Conservation (phyloP, 2,329 filamentous ascomycete species). For the Daldinia sp. region DNA sequence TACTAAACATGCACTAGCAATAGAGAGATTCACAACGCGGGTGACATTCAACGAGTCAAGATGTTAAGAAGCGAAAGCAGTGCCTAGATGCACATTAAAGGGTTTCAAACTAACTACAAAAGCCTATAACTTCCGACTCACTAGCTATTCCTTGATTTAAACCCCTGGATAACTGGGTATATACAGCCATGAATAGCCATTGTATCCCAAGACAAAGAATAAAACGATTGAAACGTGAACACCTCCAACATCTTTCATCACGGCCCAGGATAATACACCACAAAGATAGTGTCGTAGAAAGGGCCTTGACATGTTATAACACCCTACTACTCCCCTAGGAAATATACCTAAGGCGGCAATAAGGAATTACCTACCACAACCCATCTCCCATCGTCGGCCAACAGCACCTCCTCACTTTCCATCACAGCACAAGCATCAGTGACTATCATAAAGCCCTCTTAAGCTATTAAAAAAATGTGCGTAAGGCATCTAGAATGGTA, state of each 20-base stretch:
- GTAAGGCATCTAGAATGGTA: constrained; percentile 8
- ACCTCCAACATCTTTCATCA: neutral
- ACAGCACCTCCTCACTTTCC: neutral
- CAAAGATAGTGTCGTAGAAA: constrained; percentile 4
- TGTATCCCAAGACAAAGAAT: neutral
- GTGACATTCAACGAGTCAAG: too few species aligned
- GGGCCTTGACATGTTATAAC: neutral
- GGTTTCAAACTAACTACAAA: too few species aligned
- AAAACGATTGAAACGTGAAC: neutral
- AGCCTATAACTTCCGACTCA: too few species aligned
- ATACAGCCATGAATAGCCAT: neutral
- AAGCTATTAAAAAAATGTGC: constrained; percentile 30
- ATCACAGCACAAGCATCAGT: neutral
- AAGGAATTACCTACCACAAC: neutral
- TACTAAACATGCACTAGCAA: too few species aligned
- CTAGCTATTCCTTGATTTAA: neutral
- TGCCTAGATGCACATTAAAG: too few species aligned
- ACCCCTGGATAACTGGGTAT: neutral
- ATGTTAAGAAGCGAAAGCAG: too few species aligned
- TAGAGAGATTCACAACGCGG: too few species aligned
- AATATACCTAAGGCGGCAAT: neutral
- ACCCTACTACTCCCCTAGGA: neutral
- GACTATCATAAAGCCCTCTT: neutral
- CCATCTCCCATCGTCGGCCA: neutral
- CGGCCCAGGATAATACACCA: neutral